Base-by-base conservation (phyloP, 768 basidiomycete genomes). In the Dacryopinax spathularia region DNA sequence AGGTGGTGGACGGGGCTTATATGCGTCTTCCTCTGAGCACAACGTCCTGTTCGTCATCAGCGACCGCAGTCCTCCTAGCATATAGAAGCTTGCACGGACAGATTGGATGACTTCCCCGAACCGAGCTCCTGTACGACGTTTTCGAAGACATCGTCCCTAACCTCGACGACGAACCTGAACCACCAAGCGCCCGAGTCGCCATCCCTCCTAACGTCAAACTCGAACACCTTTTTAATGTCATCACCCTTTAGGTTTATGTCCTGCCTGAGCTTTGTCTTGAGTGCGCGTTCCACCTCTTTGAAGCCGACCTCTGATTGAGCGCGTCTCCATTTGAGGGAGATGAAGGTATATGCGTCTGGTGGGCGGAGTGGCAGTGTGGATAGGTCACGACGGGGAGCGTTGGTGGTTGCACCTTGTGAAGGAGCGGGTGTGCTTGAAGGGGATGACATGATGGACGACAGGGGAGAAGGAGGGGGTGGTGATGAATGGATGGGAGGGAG, bases 181-280 rank as follows among this genome's bases (percentile, higher is more conserved):
- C 48, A 56, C 48, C 48, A 56, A 27, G 48, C 48, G 48, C 48
- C 48, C 48, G 48, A 56, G 48, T 56, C 48, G 10, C 48, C 48
- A 18, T 56, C 48, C 48, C 20, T 56, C 48, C 20, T 56, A 10
- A 56, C 48, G 25, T 56, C 48, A 29, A 27, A 56, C 48, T 56
- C 48, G 48, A 56, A 56, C 7, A 56, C 48, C 48, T 56, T 56
- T 29, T 56, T 56, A 27, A 56, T 56, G 48, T 56, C 48, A 29
- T 56, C 48, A 2, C 48, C 48, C 48, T 56, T 56, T 3, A 56
- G 48, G 48, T 56, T 56, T 25, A 56, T 56, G 29, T 56, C 48
- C 48, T 56, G 48, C 10, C 48, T 13, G 29, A 56, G 48, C 48
- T 56, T 56, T 56, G 48, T 56, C 48, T 56, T 56, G 10, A 56